Evolutionary conservation across 257 asterid species (phyloP), one percentile per base, ranked within the genome.

Genomic region (Nicotiana tomentosiformis): DNA sequence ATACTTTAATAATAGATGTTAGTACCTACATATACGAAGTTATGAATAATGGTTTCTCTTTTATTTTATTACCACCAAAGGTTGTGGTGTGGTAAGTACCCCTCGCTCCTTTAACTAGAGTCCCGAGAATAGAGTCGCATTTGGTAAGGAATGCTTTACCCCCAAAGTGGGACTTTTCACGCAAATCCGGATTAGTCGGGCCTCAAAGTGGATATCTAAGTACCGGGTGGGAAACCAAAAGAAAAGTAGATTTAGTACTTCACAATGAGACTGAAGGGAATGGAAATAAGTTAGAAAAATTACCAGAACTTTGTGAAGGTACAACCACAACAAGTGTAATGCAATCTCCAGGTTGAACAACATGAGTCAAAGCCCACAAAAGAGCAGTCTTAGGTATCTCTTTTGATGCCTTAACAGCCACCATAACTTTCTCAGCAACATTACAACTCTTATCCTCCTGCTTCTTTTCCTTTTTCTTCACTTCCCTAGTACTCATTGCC

Each of bases 331-430:
- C 95, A 85, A 96, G 97, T 4, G 98, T 93, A 86, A 96, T 96
- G 90, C 95, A 94, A 72, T 92, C 99, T 56, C 99, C 99, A 85
- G 99, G 98, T 84, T 96, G 97, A 81, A 94, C 98, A 88, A 96
- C 99, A 89, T 94, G 98, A 83, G 97, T 93, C 84, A 96, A 85
- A 84, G 99, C 97, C 99, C 99, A 94, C 55, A 90, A 89, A 51
- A 96, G 89, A 86, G 98, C 99, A 78, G 95, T 91, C 82, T 93
- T 96, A 1, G 98, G 98, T 77, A 96, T 93, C 84, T 96, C 99
- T 88, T 91, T 96, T 30, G 99, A 93, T 16, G 97, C 98, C 88
- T 94, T 96, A 66, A 96, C 99, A 89, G 98, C 98, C 16, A 96
- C 99, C 86, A 94, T 94, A 82, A 92, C 97, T 82, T 93, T 94